Evolutionary conservation across 768 basidiomycete genomes (phyloP).

Genomic region (Russula lepida): DNA sequence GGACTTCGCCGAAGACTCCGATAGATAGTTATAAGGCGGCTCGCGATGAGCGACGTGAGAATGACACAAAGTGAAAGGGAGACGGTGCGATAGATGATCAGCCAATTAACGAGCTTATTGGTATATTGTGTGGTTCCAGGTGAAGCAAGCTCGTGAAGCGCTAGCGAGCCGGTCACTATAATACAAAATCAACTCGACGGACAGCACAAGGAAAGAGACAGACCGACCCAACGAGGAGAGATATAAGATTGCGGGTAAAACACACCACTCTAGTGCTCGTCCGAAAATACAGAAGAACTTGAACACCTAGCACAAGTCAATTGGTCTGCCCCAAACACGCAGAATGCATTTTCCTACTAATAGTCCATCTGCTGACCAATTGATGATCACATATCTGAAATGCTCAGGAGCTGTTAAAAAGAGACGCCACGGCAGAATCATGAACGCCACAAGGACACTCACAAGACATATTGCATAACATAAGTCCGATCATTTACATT

Average conservation of each 20-base stretch:
- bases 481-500: conserved; percentile 19
- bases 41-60: conserved; percentile 15
- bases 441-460: conserved; percentile 6
- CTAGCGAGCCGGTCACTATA: conserved; percentile 19
- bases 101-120: conserved; percentile 11
- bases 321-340: background rate
- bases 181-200: background rate
- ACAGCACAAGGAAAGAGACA: background rate
- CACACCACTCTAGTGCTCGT: background rate
- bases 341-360: conserved; percentile 18
- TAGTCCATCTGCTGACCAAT: conserved; percentile 27
- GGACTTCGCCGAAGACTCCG: background rate
- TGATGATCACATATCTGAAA: conserved; percentile 26
- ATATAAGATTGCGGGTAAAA: conserved; percentile 7
- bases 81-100: conserved; percentile 20
- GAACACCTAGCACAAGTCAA: background rate
- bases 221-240: conserved; percentile 1
- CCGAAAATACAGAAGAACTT: conserved; percentile 6
- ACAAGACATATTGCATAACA: conserved; percentile 24
- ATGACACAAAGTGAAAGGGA: conserved; percentile 16
- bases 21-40: conserved; percentile 4
- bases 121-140: conserved; percentile 9
- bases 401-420: conserved; percentile 4
- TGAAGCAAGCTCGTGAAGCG: conserved; percentile 16
- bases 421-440: background rate